Conservation (phyloP, 1,139 yeast species). For the Geotrichum klebahnii region DNA sequence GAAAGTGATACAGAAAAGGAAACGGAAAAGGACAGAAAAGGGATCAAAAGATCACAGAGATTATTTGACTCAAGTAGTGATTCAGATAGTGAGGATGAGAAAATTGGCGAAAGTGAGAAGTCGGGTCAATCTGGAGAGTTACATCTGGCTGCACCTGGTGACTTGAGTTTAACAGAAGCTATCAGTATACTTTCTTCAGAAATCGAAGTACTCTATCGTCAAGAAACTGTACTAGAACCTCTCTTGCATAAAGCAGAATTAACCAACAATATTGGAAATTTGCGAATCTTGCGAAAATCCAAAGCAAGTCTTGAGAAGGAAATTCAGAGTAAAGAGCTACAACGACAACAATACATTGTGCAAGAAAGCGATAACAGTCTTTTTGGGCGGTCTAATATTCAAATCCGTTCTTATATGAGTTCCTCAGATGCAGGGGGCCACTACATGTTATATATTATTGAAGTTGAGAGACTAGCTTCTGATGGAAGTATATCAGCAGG, state of each 20-base stretch:
- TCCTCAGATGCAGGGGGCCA: constrained; percentile 50
- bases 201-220: constrained; percentile 59
- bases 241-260: constrained; percentile 74
- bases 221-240: constrained; percentile 60
- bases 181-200: constrained; percentile 54
- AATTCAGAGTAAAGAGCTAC: constrained; percentile 63
- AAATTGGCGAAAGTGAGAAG: background rate
- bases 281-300: constrained; percentile 64
- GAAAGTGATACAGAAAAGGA: constrained; percentile 26
- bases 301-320: constrained; percentile 63
- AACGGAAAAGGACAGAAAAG: constrained; percentile 1
- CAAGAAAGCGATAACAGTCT: constrained; percentile 80
- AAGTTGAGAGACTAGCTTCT: constrained; percentile 56
- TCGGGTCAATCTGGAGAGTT: constrained; percentile 21
- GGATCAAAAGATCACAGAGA: background rate
- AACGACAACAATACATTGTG: constrained; percentile 73
- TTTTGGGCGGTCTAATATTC: constrained; percentile 62
- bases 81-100: constrained; percentile 5
- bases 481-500: constrained; percentile 57
- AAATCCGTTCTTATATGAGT: constrained; percentile 63
- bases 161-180: constrained; percentile 62
- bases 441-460: constrained; percentile 68
- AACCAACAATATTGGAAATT: constrained; percentile 67
- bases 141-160: constrained; percentile 63
- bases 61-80: constrained; percentile 16